phyloP scores from a whole-genome alignment of 164 flowering plant species.

The Santalum album region DNA sequence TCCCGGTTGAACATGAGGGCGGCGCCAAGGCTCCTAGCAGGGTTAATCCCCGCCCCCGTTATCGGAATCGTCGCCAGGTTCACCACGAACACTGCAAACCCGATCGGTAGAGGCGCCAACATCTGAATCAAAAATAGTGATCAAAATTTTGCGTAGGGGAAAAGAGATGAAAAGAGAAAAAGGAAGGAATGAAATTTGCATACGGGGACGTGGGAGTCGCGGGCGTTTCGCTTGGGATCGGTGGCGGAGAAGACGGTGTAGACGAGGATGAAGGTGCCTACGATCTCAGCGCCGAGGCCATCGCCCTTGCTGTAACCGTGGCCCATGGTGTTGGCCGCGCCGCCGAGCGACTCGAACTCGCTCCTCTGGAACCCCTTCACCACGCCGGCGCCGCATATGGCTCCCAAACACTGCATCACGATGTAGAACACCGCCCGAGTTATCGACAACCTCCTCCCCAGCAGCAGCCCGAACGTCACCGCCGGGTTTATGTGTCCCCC shows the following conservation, averaged over 20 bases:
- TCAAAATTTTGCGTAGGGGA: not conserved
- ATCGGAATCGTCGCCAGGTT: conserved; percentile 84
- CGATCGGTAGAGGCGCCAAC: conserved; percentile 78
- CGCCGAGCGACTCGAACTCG: conserved; percentile 24
- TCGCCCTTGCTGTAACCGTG: conserved; percentile 72
- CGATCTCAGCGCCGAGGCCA: conserved; percentile 80
- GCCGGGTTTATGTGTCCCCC: conserved; percentile 91
- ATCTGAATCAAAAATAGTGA: conserved; percentile 29
- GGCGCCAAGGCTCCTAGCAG: conserved; percentile 83
- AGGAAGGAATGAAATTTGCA: conserved; percentile 8
- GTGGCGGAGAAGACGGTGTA: conserved; percentile 91
- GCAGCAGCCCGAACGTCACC: conserved; percentile 70
- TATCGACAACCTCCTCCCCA: conserved; percentile 69
- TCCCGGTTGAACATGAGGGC: conserved; percentile 70
- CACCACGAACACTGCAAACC: conserved; percentile 77
- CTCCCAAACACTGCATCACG: conserved; percentile 79
- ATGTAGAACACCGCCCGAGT: conserved; percentile 74
- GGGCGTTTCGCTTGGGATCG: conserved; percentile 78
- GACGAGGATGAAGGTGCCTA: conserved; percentile 87
- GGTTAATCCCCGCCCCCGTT: conserved; percentile 85
- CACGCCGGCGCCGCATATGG: conserved; percentile 78
- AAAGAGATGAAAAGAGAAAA: not conserved
- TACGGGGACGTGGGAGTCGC: conserved; percentile 94
- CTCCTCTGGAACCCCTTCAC: conserved; percentile 52
- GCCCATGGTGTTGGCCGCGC: conserved; percentile 60